Conservation (phyloP, 2,329 filamentous ascomycete species). For the Diaporthe caulivora region DNA sequence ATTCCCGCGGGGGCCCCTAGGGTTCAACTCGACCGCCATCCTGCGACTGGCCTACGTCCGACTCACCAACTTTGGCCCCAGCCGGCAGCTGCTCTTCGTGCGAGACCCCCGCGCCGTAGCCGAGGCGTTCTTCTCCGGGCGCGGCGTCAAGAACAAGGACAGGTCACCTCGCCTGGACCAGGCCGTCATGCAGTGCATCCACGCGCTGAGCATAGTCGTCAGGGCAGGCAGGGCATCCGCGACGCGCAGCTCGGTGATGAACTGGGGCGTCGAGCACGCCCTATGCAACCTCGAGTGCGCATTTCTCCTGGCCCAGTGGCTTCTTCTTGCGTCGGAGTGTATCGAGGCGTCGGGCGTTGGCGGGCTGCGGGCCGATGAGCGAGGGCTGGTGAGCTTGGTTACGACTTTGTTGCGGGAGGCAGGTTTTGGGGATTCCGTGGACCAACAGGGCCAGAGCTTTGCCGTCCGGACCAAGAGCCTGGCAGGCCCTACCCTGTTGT, state of each 20-base stretch:
- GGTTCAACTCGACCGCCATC: slow-evolving; percentile 58
- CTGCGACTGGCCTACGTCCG: slow-evolving; percentile 48
- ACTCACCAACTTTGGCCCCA: slow-evolving; percentile 35
- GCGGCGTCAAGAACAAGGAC: slow-evolving; percentile 44
- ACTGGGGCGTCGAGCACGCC: slow-evolving; percentile 68
- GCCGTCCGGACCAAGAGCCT: background rate
- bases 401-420: background rate
- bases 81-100: slow-evolving; percentile 55
- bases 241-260: slow-evolving; percentile 64
- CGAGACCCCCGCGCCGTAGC: slow-evolving; percentile 33
- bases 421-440: background rate
- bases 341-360: background rate
- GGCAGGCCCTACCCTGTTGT: background rate
- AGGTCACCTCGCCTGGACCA: slow-evolving; percentile 60
- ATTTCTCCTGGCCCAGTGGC: slow-evolving; percentile 58
- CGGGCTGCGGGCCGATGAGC: background rate
- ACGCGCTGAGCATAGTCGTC: slow-evolving; percentile 66
- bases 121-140: background rate
- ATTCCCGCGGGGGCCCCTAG: slow-evolving; percentile 64
- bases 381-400: background rate
- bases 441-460: background rate
- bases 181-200: slow-evolving; percentile 64
- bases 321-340: slow-evolving; percentile 40
- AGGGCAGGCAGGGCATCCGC: slow-evolving; percentile 66
- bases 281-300: slow-evolving; percentile 66